Percentiles rank a stretch among this genome's conserved stretches.
Conservation (phyloP, 192 early-diverging fungal genomes). For the Phycomyces blakesleeanus region DNA sequence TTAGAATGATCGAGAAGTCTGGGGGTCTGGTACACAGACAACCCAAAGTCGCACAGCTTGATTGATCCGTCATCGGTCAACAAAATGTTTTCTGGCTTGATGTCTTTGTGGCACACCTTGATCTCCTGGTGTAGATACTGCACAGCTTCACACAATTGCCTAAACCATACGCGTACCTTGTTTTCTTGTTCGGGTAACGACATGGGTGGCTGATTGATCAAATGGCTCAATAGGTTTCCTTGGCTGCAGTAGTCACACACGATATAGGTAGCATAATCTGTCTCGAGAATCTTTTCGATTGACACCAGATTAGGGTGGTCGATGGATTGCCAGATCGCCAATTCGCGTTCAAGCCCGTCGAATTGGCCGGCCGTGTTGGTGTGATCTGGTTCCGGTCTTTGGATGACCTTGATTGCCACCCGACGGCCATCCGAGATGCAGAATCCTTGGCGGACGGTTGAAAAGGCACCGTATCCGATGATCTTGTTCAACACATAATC, state of each 20-base stretch:
- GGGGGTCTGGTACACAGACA: slow-evolving; percentile 50
- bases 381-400: slow-evolving; percentile 35
- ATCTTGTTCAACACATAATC: slow-evolving; percentile 63
- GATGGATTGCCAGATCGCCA: slow-evolving; percentile 60
- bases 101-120: slow-evolving; percentile 68
- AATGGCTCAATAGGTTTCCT: slow-evolving; percentile 60
- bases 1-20: slow-evolving; percentile 18
- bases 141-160: slow-evolving; percentile 69
- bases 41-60: slow-evolving; percentile 88
- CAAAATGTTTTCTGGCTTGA: slow-evolving; percentile 91
- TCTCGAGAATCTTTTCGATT: slow-evolving; percentile 62
- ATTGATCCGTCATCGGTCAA: slow-evolving; percentile 56
- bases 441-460: slow-evolving; percentile 63
- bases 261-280: slow-evolving; percentile 62
- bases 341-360: slow-evolving; percentile 58
- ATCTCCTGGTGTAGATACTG: slow-evolving; percentile 73
- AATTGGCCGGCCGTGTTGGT: slow-evolving; percentile 2
- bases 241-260: slow-evolving; percentile 63
- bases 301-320: slow-evolving; percentile 63
- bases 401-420: slow-evolving; percentile 71
- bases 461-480: slow-evolving; percentile 74
- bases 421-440: slow-evolving; percentile 40
- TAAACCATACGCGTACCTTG: slow-evolving; percentile 52
- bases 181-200: no score
- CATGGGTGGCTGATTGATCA: slow-evolving; percentile 33